These are phyloP conservation scores for Alternaria ventricosa DNA, from an alignment of 2,329 filamentous ascomycete species.

Conservation along the genomic window DNA sequence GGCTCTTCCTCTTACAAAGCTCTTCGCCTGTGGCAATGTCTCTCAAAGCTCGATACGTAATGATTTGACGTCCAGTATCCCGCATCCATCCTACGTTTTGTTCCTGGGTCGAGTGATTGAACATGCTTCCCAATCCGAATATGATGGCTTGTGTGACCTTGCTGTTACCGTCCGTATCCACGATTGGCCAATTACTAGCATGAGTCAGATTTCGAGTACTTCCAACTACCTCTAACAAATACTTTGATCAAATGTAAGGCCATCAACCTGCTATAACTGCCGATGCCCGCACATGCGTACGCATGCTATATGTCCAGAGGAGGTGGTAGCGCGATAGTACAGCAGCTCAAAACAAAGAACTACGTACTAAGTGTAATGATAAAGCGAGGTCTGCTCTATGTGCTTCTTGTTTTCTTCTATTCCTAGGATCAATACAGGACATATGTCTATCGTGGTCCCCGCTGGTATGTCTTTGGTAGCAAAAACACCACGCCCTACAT, in stretches of 20 bases:
- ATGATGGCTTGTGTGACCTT: constrained; percentile 59
- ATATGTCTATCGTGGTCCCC: constrained; percentile 59
- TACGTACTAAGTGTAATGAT: constrained; percentile 64
- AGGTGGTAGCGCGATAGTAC: background rate
- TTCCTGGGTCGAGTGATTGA: constrained; percentile 60
- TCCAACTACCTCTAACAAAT: background rate
- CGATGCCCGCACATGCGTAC: background rate
- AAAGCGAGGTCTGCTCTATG: constrained; percentile 58
- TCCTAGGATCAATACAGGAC: constrained; percentile 59
- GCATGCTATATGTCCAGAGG: background rate
- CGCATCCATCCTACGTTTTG: constrained; percentile 65
- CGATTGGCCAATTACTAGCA: constrained; percentile 53
- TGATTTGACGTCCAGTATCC: constrained; percentile 53
- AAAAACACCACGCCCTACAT: constrained; percentile 61
- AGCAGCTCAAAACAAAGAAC: background rate
- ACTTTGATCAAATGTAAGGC: background rate
- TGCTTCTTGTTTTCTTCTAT: constrained; percentile 57
- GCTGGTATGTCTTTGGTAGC: constrained; percentile 55
- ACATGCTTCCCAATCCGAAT: constrained; percentile 64
- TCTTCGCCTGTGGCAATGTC: constrained; percentile 62
- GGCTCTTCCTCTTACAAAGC: constrained; percentile 52
- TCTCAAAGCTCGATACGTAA: constrained; percentile 59
- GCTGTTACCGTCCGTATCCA: constrained; percentile 29
- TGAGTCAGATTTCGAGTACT: constrained; percentile 12
- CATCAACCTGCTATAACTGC: background rate